Base-by-base conservation (phyloP, 2,329 filamentous ascomycete species). In the Cyclaneusma minus region DNA sequence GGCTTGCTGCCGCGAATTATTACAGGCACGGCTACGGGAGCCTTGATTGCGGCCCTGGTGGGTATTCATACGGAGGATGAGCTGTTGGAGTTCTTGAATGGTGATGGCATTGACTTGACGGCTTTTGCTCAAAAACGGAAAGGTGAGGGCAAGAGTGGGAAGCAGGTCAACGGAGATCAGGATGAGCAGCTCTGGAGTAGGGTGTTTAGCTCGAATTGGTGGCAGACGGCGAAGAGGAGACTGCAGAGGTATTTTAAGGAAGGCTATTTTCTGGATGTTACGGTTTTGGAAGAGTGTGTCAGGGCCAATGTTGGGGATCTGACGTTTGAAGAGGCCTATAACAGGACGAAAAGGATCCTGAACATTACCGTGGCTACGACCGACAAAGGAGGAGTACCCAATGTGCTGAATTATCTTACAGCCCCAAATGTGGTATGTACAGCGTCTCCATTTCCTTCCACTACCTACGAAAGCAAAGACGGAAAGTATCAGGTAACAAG, bases 301-400 rank as follows among this genome's bases (percentile, higher is more conserved):
- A 67, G 77, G 30, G 71, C 75, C 9, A 92, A 93, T 38, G 73
- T 93, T 9, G 85, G 84, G 7, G 79, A 93, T 41, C 48, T 92
- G 34, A 94, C 85, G 0, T 95, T 95, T 43, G 82, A 91, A 49
- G 87, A 94, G 53, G 87, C 87, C 1, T 93, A 85, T 44, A 68
- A 74, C 27, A 70, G 72, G 34, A 93, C 83, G 20, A 89, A 89
- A 45, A 64, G 83, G 26, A 73, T 92, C 3, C 57, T 95, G 39
- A 94, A 94, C 47, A 94, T 95, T 36, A 93, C 84, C 0, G 75
- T 94, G 13, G 79, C 80, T 0, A 81, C 78, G 2, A 72, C 71
- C 13, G 71, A 69, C 5, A 69, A 74, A 34, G 73, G 70, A 9
- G 82, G 81, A 17, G 71, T 87, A 2, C 85, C 85, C 2, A 84